Evolutionary conservation across 1,139 yeast species (phyloP), one percentile per base, ranked within the genome.

Genomic region (Suhomyces atakaporum): DNA sequence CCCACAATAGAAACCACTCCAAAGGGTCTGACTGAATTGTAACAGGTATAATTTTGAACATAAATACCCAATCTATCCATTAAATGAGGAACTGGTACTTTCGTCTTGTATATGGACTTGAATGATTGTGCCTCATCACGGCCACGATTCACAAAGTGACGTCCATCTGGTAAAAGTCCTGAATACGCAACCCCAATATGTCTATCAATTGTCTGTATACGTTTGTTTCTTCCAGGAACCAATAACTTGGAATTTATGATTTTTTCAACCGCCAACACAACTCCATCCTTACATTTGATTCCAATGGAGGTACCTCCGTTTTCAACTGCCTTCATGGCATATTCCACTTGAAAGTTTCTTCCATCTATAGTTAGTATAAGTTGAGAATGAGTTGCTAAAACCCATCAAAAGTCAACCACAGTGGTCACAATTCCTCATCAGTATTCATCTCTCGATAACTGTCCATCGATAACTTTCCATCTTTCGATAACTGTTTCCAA

Each of bases 311-410:
- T 92, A 10, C 97, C 94, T 29, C 96, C 97, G 57, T 89, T 90
- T 62, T 94, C 98, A 6, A 92, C 97, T 2, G 98, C 98, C 62
- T 94, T 94, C 59, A 85, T 76, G 28, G 99, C 99, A 55, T 94
- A 94, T 65, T 94, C 98, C 16, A 92, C 98, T 66, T 94, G 99
- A 69, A 94, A 94, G 65, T 90, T 92, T 67, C 98, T 80, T 35
- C 99, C 99, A 62, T 94, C 98, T 60, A 83, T 14, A 40, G 62
- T 58, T 56, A 58, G 62, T 58, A 52, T 16, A 13, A 18, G 27
- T 6, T 18, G 20, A 18, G n/a, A 9, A 19, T 7, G 21, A 7
- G 21, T 19, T 19, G 7, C 8, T 19, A 7, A 19, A n/a, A 18
- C 8, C 20, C 7, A 6, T 18, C 20, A 18, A 18, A 18, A 8